Percentiles rank a stretch among this genome's conserved stretches.
These are phyloP conservation scores for Scedosporium minutisporum DNA, from an alignment of 2,329 filamentous ascomycete genomes.

Conservation along the genomic window DNA sequence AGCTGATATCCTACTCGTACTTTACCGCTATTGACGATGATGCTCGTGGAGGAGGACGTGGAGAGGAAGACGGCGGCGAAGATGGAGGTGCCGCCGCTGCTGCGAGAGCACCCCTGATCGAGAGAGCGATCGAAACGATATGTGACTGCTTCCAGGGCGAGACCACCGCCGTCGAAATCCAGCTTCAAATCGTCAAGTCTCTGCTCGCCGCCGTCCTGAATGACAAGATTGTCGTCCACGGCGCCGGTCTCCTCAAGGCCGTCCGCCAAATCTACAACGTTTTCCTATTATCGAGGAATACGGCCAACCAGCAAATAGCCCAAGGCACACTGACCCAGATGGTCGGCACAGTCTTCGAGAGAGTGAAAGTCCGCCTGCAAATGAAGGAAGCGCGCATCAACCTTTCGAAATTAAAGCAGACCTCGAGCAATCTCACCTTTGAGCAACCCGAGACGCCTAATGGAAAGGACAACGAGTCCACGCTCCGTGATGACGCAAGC, in stretches of 20 bases:
- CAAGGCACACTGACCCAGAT: conserved; percentile 97
- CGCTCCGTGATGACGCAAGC: conserved; percentile 18
- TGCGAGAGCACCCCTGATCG: conserved; percentile 65
- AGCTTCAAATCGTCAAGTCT: conserved; percentile 97
- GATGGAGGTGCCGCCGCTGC: conserved; percentile 17
- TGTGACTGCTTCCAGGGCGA: conserved; percentile 99
- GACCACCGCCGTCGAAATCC: conserved; percentile 81
- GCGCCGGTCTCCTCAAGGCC: conserved; percentile 88
- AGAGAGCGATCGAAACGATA: conserved; percentile 96
- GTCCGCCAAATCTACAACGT: conserved; percentile 99
- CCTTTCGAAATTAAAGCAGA: conserved; percentile 40
- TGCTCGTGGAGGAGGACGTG: conserved; percentile 22
- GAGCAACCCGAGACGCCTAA: conserved; percentile 32
- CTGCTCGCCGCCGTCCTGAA: conserved; percentile 90
- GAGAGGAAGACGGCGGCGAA: not conserved
- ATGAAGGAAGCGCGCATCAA: conserved; percentile 73
- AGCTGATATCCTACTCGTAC: conserved; percentile 97
- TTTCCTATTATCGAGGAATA: conserved; percentile 88
- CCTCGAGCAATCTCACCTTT: conserved; percentile 42
- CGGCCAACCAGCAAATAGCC: conserved; percentile 90
- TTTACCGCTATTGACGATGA: conserved; percentile 54
- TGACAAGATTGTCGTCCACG: conserved; percentile 97
- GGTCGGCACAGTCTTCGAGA: conserved; percentile 95
- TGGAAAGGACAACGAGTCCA: conserved; percentile 25
- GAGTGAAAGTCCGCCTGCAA: conserved; percentile 77